Conservation (phyloP, 257 asterid species). For the Gentiana dahurica region DNA sequence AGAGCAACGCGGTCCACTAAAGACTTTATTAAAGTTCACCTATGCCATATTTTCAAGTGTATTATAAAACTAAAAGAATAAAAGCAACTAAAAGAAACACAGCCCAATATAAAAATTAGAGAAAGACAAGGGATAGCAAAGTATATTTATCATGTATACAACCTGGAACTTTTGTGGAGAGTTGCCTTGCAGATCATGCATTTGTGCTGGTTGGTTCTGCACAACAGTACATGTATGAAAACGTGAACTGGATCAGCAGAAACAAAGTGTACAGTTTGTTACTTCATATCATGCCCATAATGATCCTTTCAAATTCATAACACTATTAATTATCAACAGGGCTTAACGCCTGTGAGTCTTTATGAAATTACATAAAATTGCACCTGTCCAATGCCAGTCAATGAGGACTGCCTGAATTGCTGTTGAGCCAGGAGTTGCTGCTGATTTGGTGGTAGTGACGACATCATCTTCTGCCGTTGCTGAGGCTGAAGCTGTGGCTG, state of each 20-base stretch:
- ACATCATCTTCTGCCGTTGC: constrained; percentile 82
- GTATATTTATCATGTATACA: constrained; percentile 24
- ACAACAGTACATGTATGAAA: constrained; percentile 8
- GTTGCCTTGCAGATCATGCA: constrained; percentile 67
- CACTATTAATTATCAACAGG: no score
- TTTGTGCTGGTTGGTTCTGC: constrained; percentile 70
- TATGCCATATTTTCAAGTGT: neutral
- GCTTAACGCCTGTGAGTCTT: no score
- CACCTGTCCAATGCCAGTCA: constrained; percentile 88
- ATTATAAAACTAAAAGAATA: neutral
- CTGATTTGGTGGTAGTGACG: constrained; percentile 69
- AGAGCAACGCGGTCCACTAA: no score
- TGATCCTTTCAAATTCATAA: no score
- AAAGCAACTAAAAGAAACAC: neutral
- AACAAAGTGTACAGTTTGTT: neutral
- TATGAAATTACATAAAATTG: neutral
- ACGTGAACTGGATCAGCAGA: neutral
- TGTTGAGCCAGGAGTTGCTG: constrained; percentile 78
- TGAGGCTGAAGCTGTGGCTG: constrained; percentile 55
- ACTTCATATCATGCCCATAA: no score
- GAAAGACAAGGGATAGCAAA: neutral
- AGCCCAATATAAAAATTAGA: neutral
- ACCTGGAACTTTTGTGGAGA: constrained; percentile 67
- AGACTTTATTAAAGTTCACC: no score
- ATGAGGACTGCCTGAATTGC: constrained; percentile 70